Evolutionary conservation across 2,329 filamentous ascomycete species (phyloP).

Genomic region (Lachnellula cervina): DNA sequence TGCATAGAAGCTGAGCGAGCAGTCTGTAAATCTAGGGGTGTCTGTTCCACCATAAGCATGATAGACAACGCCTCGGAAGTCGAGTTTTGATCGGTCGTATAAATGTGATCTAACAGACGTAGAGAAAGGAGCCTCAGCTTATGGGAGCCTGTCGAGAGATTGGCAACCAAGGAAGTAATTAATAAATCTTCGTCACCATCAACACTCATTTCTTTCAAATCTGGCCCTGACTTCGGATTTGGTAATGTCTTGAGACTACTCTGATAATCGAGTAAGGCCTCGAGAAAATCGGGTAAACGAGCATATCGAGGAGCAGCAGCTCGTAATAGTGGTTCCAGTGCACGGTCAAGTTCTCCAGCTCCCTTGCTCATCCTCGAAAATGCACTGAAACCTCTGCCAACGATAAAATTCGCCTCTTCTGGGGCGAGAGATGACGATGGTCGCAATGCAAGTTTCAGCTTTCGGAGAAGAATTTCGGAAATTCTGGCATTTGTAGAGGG

Average conservation of each 20-base stretch:
- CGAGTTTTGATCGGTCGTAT: conserved; percentile 45
- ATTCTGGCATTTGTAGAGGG: conserved; percentile 63
- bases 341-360: conserved; percentile 51
- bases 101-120: conserved; percentile 62
- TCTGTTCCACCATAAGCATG: conserved; percentile 77
- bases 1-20: conserved; percentile 77
- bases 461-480: conserved; percentile 59
- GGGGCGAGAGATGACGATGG: conserved; percentile 55
- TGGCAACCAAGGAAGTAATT: conserved; percentile 61
- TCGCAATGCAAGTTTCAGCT: conserved; percentile 59
- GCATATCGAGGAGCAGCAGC: conserved; percentile 63
- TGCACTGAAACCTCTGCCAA: conserved; percentile 68
- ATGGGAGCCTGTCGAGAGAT: conserved; percentile 71
- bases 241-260: conserved; percentile 22
- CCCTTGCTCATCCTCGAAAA: conserved; percentile 63
- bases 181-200: conserved; percentile 57
- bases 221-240: conserved; percentile 6
- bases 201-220: conserved; percentile 22
- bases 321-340: conserved; percentile 61
- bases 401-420: conserved; percentile 66
- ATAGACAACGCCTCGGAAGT: conserved; percentile 48
- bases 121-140: conserved; percentile 69
- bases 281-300: conserved; percentile 60
- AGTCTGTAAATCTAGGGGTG: conserved; percentile 70
- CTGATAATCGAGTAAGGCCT: conserved; percentile 56